Percentiles rank a stretch among this genome's conserved stretches.
These are phyloP conservation scores for Juglanconis sp. DNA, from an alignment of 2,329 filamentous ascomycete genomes.

Conservation along the genomic window DNA sequence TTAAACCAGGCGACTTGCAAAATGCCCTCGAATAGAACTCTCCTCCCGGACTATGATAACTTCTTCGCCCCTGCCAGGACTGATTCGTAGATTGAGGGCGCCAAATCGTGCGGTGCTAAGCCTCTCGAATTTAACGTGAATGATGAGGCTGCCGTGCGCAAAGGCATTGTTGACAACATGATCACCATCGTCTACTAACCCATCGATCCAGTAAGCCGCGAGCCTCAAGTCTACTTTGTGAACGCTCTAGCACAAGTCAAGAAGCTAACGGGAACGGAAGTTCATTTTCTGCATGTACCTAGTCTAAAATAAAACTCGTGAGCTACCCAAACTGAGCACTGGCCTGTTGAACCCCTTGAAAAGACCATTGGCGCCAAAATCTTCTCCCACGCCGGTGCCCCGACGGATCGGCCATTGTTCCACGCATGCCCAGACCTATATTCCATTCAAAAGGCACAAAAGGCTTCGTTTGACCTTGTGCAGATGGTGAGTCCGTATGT, in stretches of 20 bases:
- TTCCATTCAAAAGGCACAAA: constrained; percentile 38
- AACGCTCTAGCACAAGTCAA: constrained; percentile 43
- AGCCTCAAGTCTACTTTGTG: constrained; percentile 39
- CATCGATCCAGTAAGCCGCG: constrained; percentile 35
- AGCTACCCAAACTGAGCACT: neutral
- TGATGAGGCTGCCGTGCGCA: constrained; percentile 32
- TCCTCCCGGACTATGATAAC: constrained; percentile 39
- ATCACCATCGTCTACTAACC: constrained; percentile 49
- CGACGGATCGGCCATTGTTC: constrained; percentile 36
- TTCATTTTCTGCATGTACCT: constrained; percentile 45
- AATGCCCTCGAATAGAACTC: constrained; percentile 27
- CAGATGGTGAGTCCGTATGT: neutral
- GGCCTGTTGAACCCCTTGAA: neutral
- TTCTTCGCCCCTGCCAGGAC: constrained; percentile 47
- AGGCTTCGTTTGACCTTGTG: constrained; percentile 11
- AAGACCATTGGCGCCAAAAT: constrained; percentile 50
- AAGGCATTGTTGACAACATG: constrained; percentile 36
- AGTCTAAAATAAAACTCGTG: neutral
- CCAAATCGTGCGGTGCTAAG: constrained; percentile 40
- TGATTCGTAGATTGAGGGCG: constrained; percentile 39
- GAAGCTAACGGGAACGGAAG: constrained; percentile 34
- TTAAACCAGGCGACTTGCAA: constrained; percentile 36
- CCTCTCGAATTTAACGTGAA: constrained; percentile 38
- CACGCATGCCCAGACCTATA: constrained; percentile 44
- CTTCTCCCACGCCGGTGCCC: constrained; percentile 45